These are phyloP conservation scores for Yueomyces sinensis DNA, from an alignment of 805 yeast genomes.

Conservation along the genomic window DNA sequence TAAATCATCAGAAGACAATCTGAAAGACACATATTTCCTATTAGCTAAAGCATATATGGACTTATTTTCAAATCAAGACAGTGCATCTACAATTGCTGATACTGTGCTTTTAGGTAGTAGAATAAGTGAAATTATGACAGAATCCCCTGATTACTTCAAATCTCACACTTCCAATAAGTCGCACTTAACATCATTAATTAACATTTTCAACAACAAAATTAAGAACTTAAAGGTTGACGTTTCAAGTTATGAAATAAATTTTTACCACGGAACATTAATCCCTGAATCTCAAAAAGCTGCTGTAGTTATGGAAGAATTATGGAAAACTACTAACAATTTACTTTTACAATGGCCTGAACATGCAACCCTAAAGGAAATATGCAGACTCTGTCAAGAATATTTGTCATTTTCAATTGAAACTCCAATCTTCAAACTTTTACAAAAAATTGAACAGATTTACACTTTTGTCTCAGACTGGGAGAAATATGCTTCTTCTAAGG, in stretches of 20 bases:
- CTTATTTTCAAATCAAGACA: slow-evolving; percentile 22
- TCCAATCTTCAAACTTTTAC: slow-evolving; percentile 66
- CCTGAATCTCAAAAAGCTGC: slow-evolving; percentile 52
- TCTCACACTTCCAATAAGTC: slow-evolving; percentile 17
- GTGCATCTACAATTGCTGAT: slow-evolving; percentile 5
- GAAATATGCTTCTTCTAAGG: slow-evolving; percentile 71
- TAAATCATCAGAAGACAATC: slow-evolving; percentile 4
- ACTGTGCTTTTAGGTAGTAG: slow-evolving; percentile 31
- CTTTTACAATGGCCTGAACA: slow-evolving; percentile 86
- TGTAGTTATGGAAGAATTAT: slow-evolving; percentile 30
- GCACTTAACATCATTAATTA: slow-evolving; percentile 25
- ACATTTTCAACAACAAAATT: slow-evolving; percentile 24
- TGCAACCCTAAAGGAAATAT: slow-evolving; percentile 64
- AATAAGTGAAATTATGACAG: slow-evolving; percentile 18
- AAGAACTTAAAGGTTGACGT: slow-evolving; percentile 14
- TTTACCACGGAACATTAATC: slow-evolving; percentile 53
- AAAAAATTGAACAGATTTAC: slow-evolving; percentile 77
- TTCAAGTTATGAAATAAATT: slow-evolving; percentile 27
- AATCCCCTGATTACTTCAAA: slow-evolving; percentile 12
- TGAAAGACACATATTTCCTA: slow-evolving; percentile 34
- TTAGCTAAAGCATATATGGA: slow-evolving; percentile 38
- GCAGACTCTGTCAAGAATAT: slow-evolving; percentile 52
- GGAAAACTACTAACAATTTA: slow-evolving; percentile 33
- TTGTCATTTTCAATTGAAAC: slow-evolving; percentile 45
- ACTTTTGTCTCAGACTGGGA: slow-evolving; percentile 86